A percentile compares a stretch with the other conserved stretches of the same genome.
These are phyloP conservation scores for Fusarium sp. DNA, from an alignment of 2,329 filamentous ascomycete species.

Conservation along the genomic window DNA sequence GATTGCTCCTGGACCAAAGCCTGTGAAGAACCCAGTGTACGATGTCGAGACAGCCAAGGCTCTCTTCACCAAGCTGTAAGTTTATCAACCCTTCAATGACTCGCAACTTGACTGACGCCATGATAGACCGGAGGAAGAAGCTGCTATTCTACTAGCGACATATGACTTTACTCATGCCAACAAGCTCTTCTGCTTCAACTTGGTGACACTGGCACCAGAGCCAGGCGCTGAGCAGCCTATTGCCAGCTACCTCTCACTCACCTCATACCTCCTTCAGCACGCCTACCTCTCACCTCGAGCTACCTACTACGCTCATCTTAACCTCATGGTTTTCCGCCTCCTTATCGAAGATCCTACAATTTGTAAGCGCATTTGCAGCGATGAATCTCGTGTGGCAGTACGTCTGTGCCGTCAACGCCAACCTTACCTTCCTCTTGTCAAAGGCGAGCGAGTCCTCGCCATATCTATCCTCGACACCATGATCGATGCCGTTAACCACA, in stretches of 20 bases:
- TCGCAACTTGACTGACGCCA: conserved; percentile 1
- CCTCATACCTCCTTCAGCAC: conserved; percentile 93
- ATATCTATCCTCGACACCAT: conserved; percentile 85
- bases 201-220: conserved; percentile 72
- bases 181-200: conserved; percentile 90
- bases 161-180: conserved; percentile 97
- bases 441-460: conserved; percentile 77
- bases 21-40: conserved; percentile 66
- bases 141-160: conserved; percentile 82
- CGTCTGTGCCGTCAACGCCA: conserved; percentile 90
- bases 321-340: conserved; percentile 85
- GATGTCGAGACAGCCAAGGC: conserved; percentile 84
- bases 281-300: conserved; percentile 84
- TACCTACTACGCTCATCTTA: conserved; percentile 85
- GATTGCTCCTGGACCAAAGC: conserved; percentile 75
- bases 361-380: conserved; percentile 85
- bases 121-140: conserved; percentile 78
- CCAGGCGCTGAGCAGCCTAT: conserved; percentile 79
- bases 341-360: conserved; percentile 86
- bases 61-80: conserved; percentile 82
- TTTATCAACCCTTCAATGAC: conserved; percentile 18
- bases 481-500: conserved; percentile 93
- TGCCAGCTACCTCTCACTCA: conserved; percentile 84
- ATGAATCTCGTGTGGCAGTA: conserved; percentile 78
- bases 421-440: conserved; percentile 82